phyloP scores from a whole-genome alignment of 805 yeast species.

The Starmerella sp. region DNA sequence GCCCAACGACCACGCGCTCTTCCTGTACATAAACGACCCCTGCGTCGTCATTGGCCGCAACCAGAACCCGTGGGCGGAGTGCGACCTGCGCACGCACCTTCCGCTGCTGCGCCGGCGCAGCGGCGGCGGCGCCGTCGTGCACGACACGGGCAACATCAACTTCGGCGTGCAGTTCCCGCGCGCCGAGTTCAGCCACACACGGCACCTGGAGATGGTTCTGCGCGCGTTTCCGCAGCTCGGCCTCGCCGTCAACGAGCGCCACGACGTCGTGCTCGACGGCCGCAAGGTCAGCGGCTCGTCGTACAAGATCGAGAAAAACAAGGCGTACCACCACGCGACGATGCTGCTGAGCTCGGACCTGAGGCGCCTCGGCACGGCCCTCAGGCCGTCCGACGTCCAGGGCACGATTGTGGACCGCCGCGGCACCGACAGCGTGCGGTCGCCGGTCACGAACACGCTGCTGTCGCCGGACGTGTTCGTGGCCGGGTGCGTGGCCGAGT shows the following conservation, averaged over 20 bases:
- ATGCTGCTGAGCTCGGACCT: constrained; percentile 67
- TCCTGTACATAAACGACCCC: constrained; percentile 66
- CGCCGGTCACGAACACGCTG: constrained; percentile 62
- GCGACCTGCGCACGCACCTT: constrained; percentile 50
- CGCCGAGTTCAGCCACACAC: constrained; percentile 48
- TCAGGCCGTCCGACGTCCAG: constrained; percentile 35
- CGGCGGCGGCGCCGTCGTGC: constrained; percentile 97
- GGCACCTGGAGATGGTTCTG: constrained; percentile 39
- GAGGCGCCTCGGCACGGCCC: constrained; percentile 44
- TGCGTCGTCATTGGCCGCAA: constrained; percentile 94
- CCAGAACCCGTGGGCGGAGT: constrained; percentile 89
- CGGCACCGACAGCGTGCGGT: constrained; percentile 65
- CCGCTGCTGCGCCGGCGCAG: constrained; percentile 69
- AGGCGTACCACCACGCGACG: constrained; percentile 91
- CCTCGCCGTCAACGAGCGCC: constrained; percentile 55
- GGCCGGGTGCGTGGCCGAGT: constrained; percentile 34
- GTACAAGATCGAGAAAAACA: constrained; percentile 68
- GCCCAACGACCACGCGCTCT: constrained; percentile 39
- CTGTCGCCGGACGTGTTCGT: constrained; percentile 39
- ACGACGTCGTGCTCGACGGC: constrained; percentile 50
- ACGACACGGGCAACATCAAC: constrained; percentile 80
- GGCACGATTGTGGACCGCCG: constrained; percentile 36
- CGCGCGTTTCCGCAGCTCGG: constrained; percentile 28
- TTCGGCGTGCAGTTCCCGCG: constrained; percentile 69
- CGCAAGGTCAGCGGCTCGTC: constrained; percentile 87